phyloP scores from a whole-genome alignment of 2,329 filamentous ascomycete species.

The Leptosphaerulina australis region DNA sequence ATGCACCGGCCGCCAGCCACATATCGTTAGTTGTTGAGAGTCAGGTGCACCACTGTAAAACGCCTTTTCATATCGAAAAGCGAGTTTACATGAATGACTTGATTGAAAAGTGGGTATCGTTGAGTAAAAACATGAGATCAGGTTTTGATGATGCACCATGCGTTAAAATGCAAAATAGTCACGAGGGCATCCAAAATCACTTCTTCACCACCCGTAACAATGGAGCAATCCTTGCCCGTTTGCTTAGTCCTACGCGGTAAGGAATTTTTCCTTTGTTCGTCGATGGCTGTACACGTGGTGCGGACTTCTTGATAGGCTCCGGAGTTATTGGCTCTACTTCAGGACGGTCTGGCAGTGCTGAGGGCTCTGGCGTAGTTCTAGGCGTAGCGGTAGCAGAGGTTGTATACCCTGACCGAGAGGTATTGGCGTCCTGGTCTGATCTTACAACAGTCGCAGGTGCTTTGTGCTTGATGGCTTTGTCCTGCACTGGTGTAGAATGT shows the following conservation, averaged over 20 bases:
- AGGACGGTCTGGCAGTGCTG: constrained; percentile 12
- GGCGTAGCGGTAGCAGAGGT: neutral
- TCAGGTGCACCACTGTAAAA: constrained; percentile 1
- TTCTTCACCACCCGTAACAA: constrained; percentile 56
- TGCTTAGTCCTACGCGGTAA: constrained; percentile 58
- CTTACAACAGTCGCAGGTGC: neutral
- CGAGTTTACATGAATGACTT: neutral
- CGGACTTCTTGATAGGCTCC: constrained; percentile 14
- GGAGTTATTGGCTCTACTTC: constrained; percentile 25
- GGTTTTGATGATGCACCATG: neutral
- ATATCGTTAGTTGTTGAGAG: neutral
- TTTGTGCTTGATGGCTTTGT: neutral
- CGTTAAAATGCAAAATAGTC: neutral
- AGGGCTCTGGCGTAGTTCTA: constrained; percentile 1
- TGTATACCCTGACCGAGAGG: neutral
- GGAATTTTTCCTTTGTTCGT: constrained; percentile 48
- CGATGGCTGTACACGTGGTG: constrained; percentile 26
- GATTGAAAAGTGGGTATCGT: constrained; percentile 11
- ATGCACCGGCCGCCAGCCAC: neutral
- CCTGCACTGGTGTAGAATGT: neutral
- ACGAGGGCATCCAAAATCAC: constrained; percentile 24
- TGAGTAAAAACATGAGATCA: neutral
- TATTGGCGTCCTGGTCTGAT: neutral
- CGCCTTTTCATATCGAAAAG: neutral
- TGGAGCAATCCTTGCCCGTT: constrained; percentile 55